phyloP scores from a whole-genome alignment of 352 stramenopile species.

The Phytophthora niederhauseri region DNA sequence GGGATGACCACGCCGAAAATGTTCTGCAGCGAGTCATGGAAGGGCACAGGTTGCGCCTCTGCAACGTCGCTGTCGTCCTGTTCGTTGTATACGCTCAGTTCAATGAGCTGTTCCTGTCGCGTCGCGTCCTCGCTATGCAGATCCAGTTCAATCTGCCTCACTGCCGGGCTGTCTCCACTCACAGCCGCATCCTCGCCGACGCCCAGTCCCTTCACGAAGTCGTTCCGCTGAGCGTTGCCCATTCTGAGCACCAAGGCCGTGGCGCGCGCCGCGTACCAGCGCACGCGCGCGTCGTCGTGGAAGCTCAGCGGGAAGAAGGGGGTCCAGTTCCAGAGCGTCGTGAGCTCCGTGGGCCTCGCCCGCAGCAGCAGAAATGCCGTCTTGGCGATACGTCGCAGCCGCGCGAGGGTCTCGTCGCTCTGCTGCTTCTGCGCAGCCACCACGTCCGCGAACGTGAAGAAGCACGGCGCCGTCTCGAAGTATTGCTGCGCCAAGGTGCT shows the following conservation, averaged over 20 bases:
- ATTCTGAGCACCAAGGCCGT: conserved; percentile 72
- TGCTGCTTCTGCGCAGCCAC: conserved; percentile 47
- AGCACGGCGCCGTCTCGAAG: conserved; percentile 69
- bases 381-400: conserved; percentile 61
- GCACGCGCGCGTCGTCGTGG: conserved; percentile 57
- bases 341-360: conserved; percentile 56
- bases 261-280: conserved; percentile 68
- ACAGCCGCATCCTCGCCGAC: conserved; percentile 58
- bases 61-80: conserved; percentile 10
- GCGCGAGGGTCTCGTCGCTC: conserved; percentile 31
- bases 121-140: conserved; percentile 50
- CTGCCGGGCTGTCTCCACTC: conserved; percentile 34
- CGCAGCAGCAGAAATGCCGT: conserved; percentile 66
- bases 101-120: conserved; percentile 58
- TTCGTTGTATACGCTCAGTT: conserved; percentile 38
- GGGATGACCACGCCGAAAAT: conserved; percentile 85
- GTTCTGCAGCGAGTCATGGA: conserved; percentile 81
- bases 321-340: conserved; percentile 81
- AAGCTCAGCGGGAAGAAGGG: conserved; percentile 84
- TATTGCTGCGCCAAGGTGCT: conserved; percentile 67
- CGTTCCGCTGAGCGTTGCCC: conserved; percentile 64
- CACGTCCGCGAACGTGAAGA: conserved; percentile 76
- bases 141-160: conserved; percentile 66
- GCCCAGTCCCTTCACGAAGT: conserved; percentile 61
- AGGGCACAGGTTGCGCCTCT: conserved; percentile 33